Evolutionary conservation across 768 basidiomycete genomes (phyloP).

Genomic region (Kwoniella dejecticola): DNA sequence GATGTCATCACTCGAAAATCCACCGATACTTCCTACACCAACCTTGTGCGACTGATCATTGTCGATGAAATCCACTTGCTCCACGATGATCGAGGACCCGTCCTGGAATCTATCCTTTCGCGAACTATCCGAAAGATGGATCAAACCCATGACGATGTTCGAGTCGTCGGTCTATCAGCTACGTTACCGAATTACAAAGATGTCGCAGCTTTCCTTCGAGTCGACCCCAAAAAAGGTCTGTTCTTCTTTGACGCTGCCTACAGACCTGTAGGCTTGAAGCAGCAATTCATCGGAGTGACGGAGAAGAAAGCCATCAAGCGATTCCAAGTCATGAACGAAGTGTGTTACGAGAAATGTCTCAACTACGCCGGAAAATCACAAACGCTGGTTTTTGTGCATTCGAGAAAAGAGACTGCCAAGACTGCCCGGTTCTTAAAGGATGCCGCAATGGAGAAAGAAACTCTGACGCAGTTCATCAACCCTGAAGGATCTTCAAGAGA

Average conservation of each 20-base stretch:
- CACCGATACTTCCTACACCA: constrained; percentile 94
- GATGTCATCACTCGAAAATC: constrained; percentile 98
- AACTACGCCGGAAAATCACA: constrained; percentile 75
- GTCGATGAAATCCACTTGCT: constrained; percentile 97
- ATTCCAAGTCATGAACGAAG: constrained; percentile 96
- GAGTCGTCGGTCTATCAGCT: constrained; percentile 91
- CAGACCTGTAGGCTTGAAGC: constrained; percentile 90
- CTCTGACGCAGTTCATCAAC: constrained; percentile 91
- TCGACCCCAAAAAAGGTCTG: constrained; percentile 84
- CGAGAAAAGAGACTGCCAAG: constrained; percentile 96
- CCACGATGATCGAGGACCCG: constrained; percentile 97
- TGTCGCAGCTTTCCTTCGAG: constrained; percentile 94
- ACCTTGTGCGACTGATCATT: constrained; percentile 92
- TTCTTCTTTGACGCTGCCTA: constrained; percentile 97
- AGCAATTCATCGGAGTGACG: constrained; percentile 95
- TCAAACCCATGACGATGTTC: constrained; percentile 87
- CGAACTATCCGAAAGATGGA: constrained; percentile 92
- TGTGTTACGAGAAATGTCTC: constrained; percentile 96
- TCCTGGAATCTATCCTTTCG: constrained; percentile 85
- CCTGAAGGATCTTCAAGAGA: constrained; percentile 89
- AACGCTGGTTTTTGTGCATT: constrained; percentile 94
- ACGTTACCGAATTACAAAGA: constrained; percentile 99
- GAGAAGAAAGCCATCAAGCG: constrained; percentile 99
- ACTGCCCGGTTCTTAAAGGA: constrained; percentile 93
- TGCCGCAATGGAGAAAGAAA: constrained; percentile 93